Conservation (phyloP, 176 grass and related monocot genomes). For the Aegilops umbellulata region DNA sequence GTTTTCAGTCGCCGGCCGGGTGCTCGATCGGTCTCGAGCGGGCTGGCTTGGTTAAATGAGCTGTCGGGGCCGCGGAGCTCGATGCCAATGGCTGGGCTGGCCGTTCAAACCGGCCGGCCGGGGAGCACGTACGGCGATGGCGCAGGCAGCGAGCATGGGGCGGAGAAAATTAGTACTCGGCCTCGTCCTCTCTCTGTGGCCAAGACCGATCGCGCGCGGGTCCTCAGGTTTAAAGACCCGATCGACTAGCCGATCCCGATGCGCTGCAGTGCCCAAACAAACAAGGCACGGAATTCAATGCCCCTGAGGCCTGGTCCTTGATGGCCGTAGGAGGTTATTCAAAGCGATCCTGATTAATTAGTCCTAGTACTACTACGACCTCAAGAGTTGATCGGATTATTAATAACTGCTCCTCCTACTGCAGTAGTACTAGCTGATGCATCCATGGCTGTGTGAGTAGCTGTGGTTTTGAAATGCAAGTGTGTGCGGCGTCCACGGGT, state of each 20-base stretch:
- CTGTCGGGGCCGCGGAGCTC: constrained; percentile 50
- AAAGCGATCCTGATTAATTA: constrained; percentile 13
- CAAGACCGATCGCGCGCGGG: not conserved
- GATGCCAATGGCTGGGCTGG: constrained; percentile 18
- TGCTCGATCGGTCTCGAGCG: constrained; percentile 16
- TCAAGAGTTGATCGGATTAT: not conserved
- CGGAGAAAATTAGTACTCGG: not conserved
- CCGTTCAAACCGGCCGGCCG: constrained; percentile 24
- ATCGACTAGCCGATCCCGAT: constrained; percentile 50
- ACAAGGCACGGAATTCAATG: constrained; percentile 23
- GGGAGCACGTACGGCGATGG: constrained; percentile 15
- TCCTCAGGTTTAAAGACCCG: constrained; percentile 37
- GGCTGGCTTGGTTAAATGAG: constrained; percentile 37
- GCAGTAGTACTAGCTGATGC: too few species aligned
- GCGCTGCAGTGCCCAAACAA: constrained; percentile 21
- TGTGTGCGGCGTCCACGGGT: not conserved
- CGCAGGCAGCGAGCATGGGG: constrained; percentile 2
- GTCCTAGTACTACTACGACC: not conserved
- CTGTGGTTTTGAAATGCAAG: not conserved
- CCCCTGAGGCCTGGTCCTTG: not conserved
- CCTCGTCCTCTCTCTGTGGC: too few species aligned
- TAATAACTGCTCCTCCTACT: too few species aligned
- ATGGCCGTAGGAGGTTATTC: not conserved
- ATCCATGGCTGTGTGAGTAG: not conserved
- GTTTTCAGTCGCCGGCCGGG: not conserved